These are phyloP conservation scores for Stephania cephalantha DNA, from an alignment of 164 flowering plant species.

Conservation along the genomic window DNA sequence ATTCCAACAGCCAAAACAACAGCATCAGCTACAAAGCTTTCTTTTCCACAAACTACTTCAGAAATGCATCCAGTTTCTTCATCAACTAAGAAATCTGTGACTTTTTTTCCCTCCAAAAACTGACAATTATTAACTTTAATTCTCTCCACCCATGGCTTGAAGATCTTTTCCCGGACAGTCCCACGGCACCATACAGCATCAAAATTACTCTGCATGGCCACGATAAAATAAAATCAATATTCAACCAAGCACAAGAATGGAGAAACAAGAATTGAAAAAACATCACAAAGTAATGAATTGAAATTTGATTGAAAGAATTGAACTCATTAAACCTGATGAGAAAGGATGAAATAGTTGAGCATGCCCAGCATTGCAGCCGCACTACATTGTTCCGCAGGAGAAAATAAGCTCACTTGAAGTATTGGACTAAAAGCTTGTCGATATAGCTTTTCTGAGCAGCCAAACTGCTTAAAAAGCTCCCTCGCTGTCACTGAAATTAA, in stretches of 20 bases:
- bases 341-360: constrained; percentile 40
- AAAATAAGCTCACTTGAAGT: constrained; percentile 57
- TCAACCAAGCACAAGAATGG: not conserved
- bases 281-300: not conserved
- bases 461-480: constrained; percentile 64
- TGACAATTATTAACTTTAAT: constrained; percentile 41
- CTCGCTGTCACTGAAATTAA: constrained; percentile 57
- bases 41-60: constrained; percentile 44
- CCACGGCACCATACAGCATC: constrained; percentile 52
- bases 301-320: not conserved
- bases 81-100: constrained; percentile 41
- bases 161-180: constrained; percentile 39
- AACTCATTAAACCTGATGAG: constrained; percentile 48
- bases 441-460: constrained; percentile 55
- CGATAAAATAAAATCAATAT: not conserved
- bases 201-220: constrained; percentile 39
- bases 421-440: constrained; percentile 36
- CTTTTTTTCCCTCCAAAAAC: constrained; percentile 31
- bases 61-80: constrained; percentile 45
- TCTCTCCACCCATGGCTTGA: constrained; percentile 50
- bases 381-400: constrained; percentile 64
- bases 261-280: not conserved
- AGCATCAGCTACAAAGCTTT: constrained; percentile 42
- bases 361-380: constrained; percentile 56
- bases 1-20: constrained; percentile 54